A percentile compares a stretch with the other conserved stretches of the same genome.
Conservation (phyloP, 192 early-diverging fungal species). For the Podila minutissima region DNA sequence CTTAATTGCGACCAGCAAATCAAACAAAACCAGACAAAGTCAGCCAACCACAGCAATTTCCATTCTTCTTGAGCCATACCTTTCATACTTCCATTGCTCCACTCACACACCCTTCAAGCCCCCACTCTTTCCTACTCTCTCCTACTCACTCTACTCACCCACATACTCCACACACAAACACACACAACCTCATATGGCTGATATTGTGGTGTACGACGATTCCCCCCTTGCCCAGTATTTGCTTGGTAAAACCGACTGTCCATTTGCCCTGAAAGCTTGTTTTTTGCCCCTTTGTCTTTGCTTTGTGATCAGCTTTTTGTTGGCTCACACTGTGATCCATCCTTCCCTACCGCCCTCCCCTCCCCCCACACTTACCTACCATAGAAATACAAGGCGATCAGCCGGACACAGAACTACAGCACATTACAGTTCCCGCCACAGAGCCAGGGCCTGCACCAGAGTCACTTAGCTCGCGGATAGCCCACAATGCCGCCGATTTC, state of each 20-base stretch:
- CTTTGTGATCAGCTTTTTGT: not conserved
- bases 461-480: constrained; percentile 20
- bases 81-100: too few species aligned
- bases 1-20: too few species aligned
- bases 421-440: constrained; percentile 29
- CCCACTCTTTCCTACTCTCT: too few species aligned
- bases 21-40: too few species aligned
- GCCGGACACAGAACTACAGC: constrained; percentile 32
- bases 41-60: too few species aligned
- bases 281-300: not conserved
- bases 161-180: not conserved
- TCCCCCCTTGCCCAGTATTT: constrained; percentile 70
- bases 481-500: constrained; percentile 28
- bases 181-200: constrained; percentile 51
- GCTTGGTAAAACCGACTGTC: constrained; percentile 50
- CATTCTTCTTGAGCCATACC: too few species aligned
- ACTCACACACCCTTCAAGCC: too few species aligned
- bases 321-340: not conserved
- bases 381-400: constrained; percentile 51
- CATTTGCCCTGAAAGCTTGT: not conserved
- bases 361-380: not conserved
- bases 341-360: not conserved
- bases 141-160: too few species aligned
- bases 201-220: constrained; percentile 71
- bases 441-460: constrained; percentile 28